These are phyloP conservation scores for Nephelium lappaceum DNA, from an alignment of 345 rosid species.

Conservation along the genomic window DNA sequence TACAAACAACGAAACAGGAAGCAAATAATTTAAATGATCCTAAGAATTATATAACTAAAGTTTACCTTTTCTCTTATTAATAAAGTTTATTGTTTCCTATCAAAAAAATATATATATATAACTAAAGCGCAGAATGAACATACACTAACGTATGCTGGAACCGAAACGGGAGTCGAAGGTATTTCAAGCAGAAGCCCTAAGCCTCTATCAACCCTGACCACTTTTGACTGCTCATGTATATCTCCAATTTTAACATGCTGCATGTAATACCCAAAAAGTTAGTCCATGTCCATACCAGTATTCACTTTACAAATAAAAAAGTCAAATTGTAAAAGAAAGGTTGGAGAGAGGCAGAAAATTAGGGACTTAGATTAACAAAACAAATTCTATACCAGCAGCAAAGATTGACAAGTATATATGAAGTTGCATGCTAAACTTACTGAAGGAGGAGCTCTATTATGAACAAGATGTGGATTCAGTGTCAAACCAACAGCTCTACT, in stretches of 20 bases:
- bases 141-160: constrained; percentile 85
- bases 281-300: neutral
- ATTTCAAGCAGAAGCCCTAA: constrained; percentile 87
- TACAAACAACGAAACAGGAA: constrained; percentile 20
- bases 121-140: constrained; percentile 30
- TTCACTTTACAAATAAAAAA: neutral
- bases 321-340: neutral
- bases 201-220: constrained; percentile 81
- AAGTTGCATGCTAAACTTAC: constrained; percentile 46
- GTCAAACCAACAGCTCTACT: constrained; percentile 97
- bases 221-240: constrained; percentile 81
- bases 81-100: no score
- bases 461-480: constrained; percentile 79
- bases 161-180: constrained; percentile 62
- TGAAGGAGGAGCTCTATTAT: constrained; percentile 70
- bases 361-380: neutral
- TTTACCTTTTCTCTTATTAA: no score
- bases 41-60: constrained; percentile 9
- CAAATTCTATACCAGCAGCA: neutral
- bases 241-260: constrained; percentile 76
- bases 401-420: neutral
- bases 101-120: no score
- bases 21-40: constrained; percentile 9
- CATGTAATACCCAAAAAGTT: constrained; percentile 32
- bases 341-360: neutral